A percentile compares a stretch with the other conserved stretches of the same genome.
Evolutionary conservation across 225 moss, liverwort and hornwort genomes (phyloP).

Genomic region (Physcomitrium patens): DNA sequence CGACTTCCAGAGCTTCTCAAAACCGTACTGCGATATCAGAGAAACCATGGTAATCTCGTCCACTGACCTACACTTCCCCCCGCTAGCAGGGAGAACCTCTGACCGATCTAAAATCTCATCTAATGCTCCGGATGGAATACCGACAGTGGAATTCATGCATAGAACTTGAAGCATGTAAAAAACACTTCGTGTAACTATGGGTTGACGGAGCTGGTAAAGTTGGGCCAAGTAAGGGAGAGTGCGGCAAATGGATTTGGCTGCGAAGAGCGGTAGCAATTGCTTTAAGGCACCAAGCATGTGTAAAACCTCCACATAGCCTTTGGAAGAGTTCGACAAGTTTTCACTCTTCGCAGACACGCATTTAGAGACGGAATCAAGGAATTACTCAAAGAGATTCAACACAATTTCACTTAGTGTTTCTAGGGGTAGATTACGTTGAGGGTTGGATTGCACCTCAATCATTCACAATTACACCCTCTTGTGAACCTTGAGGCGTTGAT

Average conservation of each 20-base stretch:
- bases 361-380: constrained; percentile 66
- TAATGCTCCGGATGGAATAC: constrained; percentile 72
- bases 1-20: constrained; percentile 67
- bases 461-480: constrained; percentile 85
- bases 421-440: constrained; percentile 65
- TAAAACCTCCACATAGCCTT: constrained; percentile 81
- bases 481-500: constrained; percentile 94
- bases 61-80: constrained; percentile 74
- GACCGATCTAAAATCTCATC: constrained; percentile 70
- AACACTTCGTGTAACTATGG: constrained; percentile 81
- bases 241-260: constrained; percentile 77
- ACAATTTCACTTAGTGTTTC: constrained; percentile 79
- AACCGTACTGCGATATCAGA: constrained; percentile 80
- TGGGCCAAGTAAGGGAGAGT: constrained; percentile 74
- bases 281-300: constrained; percentile 91
- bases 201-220: constrained; percentile 81
- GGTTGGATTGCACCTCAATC: constrained; percentile 63
- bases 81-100: constrained; percentile 54
- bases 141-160: constrained; percentile 63
- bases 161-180: constrained; percentile 82
- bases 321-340: constrained; percentile 27
- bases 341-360: constrained; percentile 37
- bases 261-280: constrained; percentile 73
- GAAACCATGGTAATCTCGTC: constrained; percentile 93
- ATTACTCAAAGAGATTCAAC: constrained; percentile 73